Conservation (phyloP, 1,284 basidiomycete genomes). For the Gymnopus androsaceus region DNA sequence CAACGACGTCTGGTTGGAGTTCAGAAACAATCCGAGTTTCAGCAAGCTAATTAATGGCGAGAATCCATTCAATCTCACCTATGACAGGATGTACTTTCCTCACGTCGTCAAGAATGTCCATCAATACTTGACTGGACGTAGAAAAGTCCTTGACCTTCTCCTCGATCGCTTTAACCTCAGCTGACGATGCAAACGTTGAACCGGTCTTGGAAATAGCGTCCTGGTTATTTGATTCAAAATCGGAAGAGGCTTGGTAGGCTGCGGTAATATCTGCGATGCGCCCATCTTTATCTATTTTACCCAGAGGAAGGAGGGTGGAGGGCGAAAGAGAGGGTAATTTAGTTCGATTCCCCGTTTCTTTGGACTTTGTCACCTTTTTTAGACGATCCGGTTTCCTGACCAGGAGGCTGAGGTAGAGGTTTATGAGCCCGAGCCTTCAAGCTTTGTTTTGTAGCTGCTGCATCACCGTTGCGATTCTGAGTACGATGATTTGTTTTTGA, state of each 20-base stretch:
- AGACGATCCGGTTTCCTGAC: too few relatives aligned
- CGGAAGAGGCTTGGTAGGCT: background rate
- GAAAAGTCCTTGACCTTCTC: conserved; percentile 25
- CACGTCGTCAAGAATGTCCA: conserved; percentile 30
- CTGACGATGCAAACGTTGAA: background rate
- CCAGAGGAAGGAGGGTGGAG: too few relatives aligned
- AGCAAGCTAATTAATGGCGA: conserved; percentile 1
- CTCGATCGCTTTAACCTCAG: conserved; percentile 15
- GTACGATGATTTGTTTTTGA: too few relatives aligned
- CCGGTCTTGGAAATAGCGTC: background rate
- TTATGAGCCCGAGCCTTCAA: too few relatives aligned
- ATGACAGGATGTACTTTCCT: conserved; percentile 28
- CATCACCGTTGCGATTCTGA: too few relatives aligned
- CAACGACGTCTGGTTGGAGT: conserved; percentile 26
- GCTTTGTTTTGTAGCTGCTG: too few relatives aligned
- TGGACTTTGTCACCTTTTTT: too few relatives aligned
- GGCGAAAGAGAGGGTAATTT: too few relatives aligned
- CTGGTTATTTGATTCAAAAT: conserved; percentile 1
- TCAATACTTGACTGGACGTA: conserved; percentile 27
- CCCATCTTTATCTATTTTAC: too few relatives aligned
- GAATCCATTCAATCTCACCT: background rate
- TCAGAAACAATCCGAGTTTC: background rate
- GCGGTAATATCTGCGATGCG: background rate
- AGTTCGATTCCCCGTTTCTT: too few relatives aligned
- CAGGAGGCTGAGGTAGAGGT: too few relatives aligned